Base-by-base conservation (phyloP, 768 basidiomycete species). In the Tubosaeta sp. region DNA sequence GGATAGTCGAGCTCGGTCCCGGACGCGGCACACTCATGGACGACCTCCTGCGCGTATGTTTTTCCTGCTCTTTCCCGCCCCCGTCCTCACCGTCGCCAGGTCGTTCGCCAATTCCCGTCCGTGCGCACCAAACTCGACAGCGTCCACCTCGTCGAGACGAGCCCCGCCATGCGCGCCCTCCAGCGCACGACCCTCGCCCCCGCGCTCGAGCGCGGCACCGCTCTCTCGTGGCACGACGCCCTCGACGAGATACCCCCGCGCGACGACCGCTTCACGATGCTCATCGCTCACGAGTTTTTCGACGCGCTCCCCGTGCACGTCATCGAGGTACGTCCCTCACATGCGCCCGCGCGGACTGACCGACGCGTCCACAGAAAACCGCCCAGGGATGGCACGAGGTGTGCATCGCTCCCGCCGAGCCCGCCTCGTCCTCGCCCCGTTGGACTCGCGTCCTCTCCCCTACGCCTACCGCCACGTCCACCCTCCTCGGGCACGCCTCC, bases 221-320 rank as follows among this genome's bases (percentile, higher is more conserved):
- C 69, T 3, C 49, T 91, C 35, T 61, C 76, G 2, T 97, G 94
- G 93, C 80, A 87, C 57, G 78, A 87, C 48, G 75, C 80, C 0
- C 69, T 96, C 16, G 80, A 86, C 34, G 83, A 91, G 16, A 69
- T 99, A 1, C 69, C 77, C 0, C 69, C 63, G 3, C 71, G 73
- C 53, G 59, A 74, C 16, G 70, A 73, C 10, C 64, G 68, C 44
- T 97, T 84, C 67, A 94, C 93, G 0, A 83, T 96, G 74, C 67
- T 96, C 21, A 72, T 97, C 14, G 96, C 96, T 0, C 94, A 99
- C 68, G 96, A 98, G 63, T 95, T 98, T 71, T 98, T 99, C 55
- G 96, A 98, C 65, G 94, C 94, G 0, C 75, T 99, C 39, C 95
- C 96, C 0, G 84, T 97, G 42, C 90, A 96, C 67, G 73, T 94